Conservation (phyloP, 2,329 filamentous ascomycete genomes). For the Neocatenulostroma microsporum region DNA sequence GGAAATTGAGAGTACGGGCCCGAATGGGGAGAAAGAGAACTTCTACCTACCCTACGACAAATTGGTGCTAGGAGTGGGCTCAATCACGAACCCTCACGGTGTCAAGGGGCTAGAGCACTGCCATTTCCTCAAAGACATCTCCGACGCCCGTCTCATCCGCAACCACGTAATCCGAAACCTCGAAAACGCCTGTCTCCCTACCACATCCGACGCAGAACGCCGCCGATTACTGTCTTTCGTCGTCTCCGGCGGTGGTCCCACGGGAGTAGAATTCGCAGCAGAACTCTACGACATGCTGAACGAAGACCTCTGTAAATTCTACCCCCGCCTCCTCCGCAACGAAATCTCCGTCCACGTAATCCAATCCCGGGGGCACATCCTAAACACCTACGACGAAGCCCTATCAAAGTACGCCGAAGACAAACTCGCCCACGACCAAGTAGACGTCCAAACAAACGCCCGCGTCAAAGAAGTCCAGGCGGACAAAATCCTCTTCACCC, state of each 20-base stretch:
- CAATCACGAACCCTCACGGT: conserved; percentile 87
- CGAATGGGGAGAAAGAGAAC: conserved; percentile 61
- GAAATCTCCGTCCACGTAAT: conserved; percentile 55
- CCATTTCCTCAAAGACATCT: conserved; percentile 90
- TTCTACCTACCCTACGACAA: conserved; percentile 99
- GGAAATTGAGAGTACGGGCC: conserved; percentile 68
- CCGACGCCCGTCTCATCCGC: conserved; percentile 81
- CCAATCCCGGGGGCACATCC: conserved; percentile 85
- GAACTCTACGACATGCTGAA: conserved; percentile 38
- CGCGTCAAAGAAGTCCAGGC: conserved; percentile 79
- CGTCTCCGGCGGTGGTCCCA: conserved; percentile 38
- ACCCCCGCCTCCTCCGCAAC: conserved; percentile 34
- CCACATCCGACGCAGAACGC: conserved; percentile 23
- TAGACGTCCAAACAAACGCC: conserved; percentile 86
- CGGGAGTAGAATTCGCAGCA: conserved; percentile 37
- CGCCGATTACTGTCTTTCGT: conserved; percentile 31
- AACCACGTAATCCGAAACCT: conserved; percentile 77
- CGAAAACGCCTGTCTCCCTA: conserved; percentile 31
- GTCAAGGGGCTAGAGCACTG: conserved; percentile 92
- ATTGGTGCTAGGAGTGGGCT: conserved; percentile 84
- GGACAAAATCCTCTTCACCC: conserved; percentile 83
- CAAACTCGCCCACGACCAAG: conserved; percentile 80
- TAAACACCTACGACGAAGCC: conserved; percentile 97
- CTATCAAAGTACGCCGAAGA: conserved; percentile 88
- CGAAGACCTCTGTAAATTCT: conserved; percentile 33